Base-by-base conservation (phyloP, 2,329 filamentous ascomycete species). In the Neurospora sp. region DNA sequence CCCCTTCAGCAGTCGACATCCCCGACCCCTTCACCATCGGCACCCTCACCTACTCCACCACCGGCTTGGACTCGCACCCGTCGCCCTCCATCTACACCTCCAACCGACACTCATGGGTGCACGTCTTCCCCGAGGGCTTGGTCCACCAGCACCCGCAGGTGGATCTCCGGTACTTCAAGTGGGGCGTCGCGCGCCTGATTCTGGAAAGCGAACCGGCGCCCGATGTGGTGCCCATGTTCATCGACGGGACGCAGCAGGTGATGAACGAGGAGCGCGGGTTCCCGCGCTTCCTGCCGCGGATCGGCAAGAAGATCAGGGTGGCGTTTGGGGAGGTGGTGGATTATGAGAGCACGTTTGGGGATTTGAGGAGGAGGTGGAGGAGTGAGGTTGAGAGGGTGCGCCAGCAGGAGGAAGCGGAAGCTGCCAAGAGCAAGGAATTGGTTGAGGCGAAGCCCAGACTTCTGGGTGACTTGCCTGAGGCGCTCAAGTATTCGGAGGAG, bases 111-210 rank as follows among this genome's bases (percentile, higher is more conserved):
- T 88, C 88, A 65, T 99, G 96, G 96, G 84, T 99, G 4, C 96
- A 99, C 80, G 91, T 98, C 69, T 98, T 98, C 79, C 96, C 96
- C 12, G 96, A 99, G 81, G 96, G 93, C 66, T 93, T 92, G 79
- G 93, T 97, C 66, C 94, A 98, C 80, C 96, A 99, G 81, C 89
- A 93, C 74, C 87, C 91, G 1, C 83, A 89, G 57, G 88, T 89
- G 75, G 88, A 90, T 8, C 90, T 98, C 84, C 91, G 96, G 38
- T 99, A 99, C 82, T 98, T 98, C 87, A 97, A 97, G 83, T 99
- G 96, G 96, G 96, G 96, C 1, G 85, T 98, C 1, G 93, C 95
- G 6, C 88, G 96, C 2, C 85, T 98, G 70, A 96, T 99, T 70
- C 87, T 99, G 66, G 96, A 99, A 80, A 88, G 91, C 66, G 91